These are phyloP conservation scores for Bryum argenteum DNA, from an alignment of 225 moss, liverwort and hornwort species.

Conservation along the genomic window DNA sequence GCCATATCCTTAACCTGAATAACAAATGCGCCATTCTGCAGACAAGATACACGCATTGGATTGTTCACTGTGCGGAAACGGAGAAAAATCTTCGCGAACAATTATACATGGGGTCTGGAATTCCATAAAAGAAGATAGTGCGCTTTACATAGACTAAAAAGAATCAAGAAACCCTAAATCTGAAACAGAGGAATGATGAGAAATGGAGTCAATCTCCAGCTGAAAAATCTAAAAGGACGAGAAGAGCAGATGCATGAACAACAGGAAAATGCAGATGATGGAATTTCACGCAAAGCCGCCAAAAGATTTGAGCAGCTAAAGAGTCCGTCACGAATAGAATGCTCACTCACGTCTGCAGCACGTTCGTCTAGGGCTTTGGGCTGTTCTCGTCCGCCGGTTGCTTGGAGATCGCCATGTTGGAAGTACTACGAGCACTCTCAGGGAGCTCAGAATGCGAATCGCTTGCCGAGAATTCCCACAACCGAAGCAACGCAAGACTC, in stretches of 20 bases:
- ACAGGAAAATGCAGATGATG: not conserved
- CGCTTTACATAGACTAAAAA: not conserved
- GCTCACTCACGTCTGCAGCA: conserved; percentile 77
- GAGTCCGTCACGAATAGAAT: conserved; percentile 94
- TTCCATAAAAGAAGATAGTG: not conserved
- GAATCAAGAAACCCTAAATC: not conserved
- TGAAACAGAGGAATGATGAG: not conserved
- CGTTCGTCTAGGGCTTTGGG: conserved; percentile 97
- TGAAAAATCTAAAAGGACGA: conserved; percentile 4
- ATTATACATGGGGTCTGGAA: not conserved
- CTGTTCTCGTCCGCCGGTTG: conserved; percentile 85
- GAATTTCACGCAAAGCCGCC: conserved; percentile 62
- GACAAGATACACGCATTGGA: no score
- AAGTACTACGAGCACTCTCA: not conserved
- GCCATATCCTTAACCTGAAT: no score
- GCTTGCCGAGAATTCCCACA: no score
- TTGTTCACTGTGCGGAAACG: no score
- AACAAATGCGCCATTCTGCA: no score
- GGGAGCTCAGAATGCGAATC: no score
- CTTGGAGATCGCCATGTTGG: conserved; percentile 84
- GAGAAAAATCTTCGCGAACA: not conserved
- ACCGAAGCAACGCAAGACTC: no score
- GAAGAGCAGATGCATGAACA: conserved; percentile 10
- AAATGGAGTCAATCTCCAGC: conserved; percentile 7
- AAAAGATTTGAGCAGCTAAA: conserved; percentile 84